Conservation (phyloP, 352 stramenopile species). For the Phytophthora macrochlamydospora region DNA sequence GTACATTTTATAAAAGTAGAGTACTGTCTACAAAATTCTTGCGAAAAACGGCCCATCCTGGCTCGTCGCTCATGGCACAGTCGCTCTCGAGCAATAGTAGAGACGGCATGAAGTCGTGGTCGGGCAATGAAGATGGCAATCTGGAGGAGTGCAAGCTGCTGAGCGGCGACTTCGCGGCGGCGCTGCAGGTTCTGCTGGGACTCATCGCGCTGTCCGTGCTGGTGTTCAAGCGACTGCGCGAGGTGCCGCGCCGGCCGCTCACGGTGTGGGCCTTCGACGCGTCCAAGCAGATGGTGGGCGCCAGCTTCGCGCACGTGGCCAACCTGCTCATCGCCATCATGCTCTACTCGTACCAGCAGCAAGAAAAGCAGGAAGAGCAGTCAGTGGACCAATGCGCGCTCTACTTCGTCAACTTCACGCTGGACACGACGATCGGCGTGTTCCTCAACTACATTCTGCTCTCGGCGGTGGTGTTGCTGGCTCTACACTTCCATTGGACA, state of each 20-base stretch:
- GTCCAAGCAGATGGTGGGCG: slow-evolving; percentile 87
- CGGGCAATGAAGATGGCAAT: slow-evolving; percentile 36
- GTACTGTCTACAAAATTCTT: not conserved
- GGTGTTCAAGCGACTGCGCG: slow-evolving; percentile 70
- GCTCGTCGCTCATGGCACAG: not conserved
- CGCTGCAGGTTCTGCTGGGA: slow-evolving; percentile 79
- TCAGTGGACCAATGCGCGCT: slow-evolving; percentile 79
- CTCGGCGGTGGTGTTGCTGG: slow-evolving; percentile 53
- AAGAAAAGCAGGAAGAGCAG: slow-evolving; percentile 35
- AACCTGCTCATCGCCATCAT: slow-evolving; percentile 90
- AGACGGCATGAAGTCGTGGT: slow-evolving; percentile 32
- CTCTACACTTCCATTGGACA: slow-evolving; percentile 60
- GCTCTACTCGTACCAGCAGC: slow-evolving; percentile 69
- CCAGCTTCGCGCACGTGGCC: slow-evolving; percentile 81
- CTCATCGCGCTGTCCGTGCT: slow-evolving; percentile 87
- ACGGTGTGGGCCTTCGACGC: slow-evolving; percentile 86
- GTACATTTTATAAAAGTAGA: not conserved
- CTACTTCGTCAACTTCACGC: slow-evolving; percentile 91
- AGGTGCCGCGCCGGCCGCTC: slow-evolving; percentile 80
- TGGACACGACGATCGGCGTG: slow-evolving; percentile 87
- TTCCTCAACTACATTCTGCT: slow-evolving; percentile 86
- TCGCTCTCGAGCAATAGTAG: not conserved
- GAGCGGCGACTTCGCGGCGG: slow-evolving; percentile 72
- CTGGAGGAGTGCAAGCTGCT: slow-evolving; percentile 81
- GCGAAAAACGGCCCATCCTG: too few relatives aligned